These are phyloP conservation scores for Dentipellis fragilis DNA, from an alignment of 768 basidiomycete species.

Conservation along the genomic window DNA sequence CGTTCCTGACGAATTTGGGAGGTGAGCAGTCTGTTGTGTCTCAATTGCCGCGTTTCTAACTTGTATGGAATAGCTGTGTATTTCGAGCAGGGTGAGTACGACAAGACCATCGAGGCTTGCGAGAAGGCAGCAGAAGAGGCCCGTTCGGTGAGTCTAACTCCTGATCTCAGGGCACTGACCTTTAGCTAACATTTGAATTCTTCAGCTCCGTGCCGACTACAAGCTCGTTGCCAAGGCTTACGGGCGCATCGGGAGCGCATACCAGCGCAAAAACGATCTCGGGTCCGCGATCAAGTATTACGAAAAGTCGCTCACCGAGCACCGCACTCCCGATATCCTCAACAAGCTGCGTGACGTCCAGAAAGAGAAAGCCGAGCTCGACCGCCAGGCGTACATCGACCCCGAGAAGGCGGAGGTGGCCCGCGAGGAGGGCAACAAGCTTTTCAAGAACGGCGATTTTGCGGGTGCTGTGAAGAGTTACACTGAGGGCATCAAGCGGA, in stretches of 20 bases:
- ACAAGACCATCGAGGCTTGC: constrained; percentile 83
- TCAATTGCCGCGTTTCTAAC: constrained; percentile 4
- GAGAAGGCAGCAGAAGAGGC: constrained; percentile 97
- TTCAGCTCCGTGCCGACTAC: constrained; percentile 80
- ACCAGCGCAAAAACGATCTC: constrained; percentile 71
- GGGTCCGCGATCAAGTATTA: constrained; percentile 79
- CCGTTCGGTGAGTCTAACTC: constrained; percentile 43
- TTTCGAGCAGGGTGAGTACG: constrained; percentile 89
- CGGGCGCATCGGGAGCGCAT: constrained; percentile 81
- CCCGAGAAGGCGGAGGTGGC: constrained; percentile 73
- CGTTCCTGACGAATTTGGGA: constrained; percentile 85
- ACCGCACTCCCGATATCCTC: constrained; percentile 88
- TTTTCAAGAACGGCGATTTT: constrained; percentile 91
- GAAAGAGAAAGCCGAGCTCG: constrained; percentile 64
- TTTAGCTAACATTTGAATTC: background rate
- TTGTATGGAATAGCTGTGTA: constrained; percentile 53
- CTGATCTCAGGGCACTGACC: background rate
- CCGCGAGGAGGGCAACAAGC: constrained; percentile 84
- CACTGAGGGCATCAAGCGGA: constrained; percentile 93
- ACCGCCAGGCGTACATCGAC: constrained; percentile 78
- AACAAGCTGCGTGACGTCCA: constrained; percentile 84
- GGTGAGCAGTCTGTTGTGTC: constrained; percentile 32
- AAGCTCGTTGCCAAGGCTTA: constrained; percentile 93
- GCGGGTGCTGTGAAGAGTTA: constrained; percentile 87
- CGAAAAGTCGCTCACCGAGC: constrained; percentile 90